Conservation (phyloP, 495 filamentous ascomycete genomes). For the Paragyromitra xinjiangensis region DNA sequence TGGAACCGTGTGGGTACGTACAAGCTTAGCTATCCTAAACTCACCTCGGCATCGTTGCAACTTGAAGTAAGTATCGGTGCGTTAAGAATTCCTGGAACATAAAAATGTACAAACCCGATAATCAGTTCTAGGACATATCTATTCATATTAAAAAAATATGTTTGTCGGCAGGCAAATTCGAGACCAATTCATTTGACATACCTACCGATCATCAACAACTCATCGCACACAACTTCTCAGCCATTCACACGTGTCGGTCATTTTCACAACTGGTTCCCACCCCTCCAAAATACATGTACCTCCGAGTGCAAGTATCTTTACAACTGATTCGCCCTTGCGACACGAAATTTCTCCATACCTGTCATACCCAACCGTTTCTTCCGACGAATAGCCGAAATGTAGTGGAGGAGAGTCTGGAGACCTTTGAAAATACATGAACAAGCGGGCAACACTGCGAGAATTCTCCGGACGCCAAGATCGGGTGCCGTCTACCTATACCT, state of each 20-base stretch:
- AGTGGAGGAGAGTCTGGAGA: constrained; percentile 11
- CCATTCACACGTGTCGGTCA: constrained; percentile 41
- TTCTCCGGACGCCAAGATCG: constrained; percentile 29
- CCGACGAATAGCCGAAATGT: constrained; percentile 48
- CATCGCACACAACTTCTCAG: constrained; percentile 13
- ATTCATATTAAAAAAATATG: constrained; percentile 13
- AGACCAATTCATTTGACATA: constrained; percentile 6
- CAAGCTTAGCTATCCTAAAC: constrained; percentile 5
- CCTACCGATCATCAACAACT: constrained; percentile 23
- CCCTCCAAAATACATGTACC: constrained; percentile 17
- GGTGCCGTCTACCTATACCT: constrained; percentile 14
- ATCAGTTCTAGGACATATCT: constrained; percentile 2
- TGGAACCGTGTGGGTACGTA: not conserved
- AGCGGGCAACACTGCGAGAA: constrained; percentile 11
- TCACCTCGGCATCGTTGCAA: not conserved
- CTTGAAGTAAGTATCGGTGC: not conserved
- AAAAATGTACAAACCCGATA: constrained; percentile 4
- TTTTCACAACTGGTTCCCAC: constrained; percentile 7
- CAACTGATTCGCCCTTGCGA: constrained; percentile 25
- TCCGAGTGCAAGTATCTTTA: constrained; percentile 3
- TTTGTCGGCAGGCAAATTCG: constrained; percentile 2
- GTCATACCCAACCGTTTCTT: constrained; percentile 41
- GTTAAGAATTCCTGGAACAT: not conserved
- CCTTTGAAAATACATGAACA: constrained; percentile 24
- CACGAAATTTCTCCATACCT: constrained; percentile 27